These are phyloP conservation scores for Dujonia santamariae DNA, from an alignment of 1,139 yeast species.

Conservation along the genomic window DNA sequence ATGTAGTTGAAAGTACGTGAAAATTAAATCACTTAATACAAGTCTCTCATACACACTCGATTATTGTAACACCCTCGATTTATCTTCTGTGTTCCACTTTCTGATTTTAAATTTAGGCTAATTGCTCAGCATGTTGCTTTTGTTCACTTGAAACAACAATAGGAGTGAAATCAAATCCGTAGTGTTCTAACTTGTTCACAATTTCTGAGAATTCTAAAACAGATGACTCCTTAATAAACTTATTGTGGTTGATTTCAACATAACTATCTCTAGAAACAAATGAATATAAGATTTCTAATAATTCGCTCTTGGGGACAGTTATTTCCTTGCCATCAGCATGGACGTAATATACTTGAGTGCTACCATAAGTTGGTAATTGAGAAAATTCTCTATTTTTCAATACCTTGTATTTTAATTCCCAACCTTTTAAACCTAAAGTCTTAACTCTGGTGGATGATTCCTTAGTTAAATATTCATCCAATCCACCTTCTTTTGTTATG, in stretches of 20 bases:
- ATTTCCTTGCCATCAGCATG: slow-evolving; percentile 47
- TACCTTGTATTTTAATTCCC: slow-evolving; percentile 81
- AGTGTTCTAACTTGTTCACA: slow-evolving; percentile 33
- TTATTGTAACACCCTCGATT: too few species aligned
- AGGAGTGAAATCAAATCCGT: slow-evolving; percentile 31
- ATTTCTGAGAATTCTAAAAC: slow-evolving; percentile 41
- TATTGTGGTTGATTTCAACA: slow-evolving; percentile 40
- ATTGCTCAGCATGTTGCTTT: too few species aligned
- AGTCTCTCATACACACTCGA: too few species aligned
- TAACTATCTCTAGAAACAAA: slow-evolving; percentile 48
- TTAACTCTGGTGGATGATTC: slow-evolving; percentile 87
- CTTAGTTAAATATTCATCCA: slow-evolving; percentile 82
- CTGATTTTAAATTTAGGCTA: too few species aligned
- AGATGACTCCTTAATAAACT: slow-evolving; percentile 41
- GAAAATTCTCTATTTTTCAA: slow-evolving; percentile 34
- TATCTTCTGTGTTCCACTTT: too few species aligned
- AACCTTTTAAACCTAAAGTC: slow-evolving; percentile 88
- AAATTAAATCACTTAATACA: too few species aligned
- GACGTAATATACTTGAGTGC: slow-evolving; percentile 47
- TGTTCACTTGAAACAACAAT: too few species aligned
- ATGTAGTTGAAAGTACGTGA: too few species aligned
- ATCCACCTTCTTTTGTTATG: slow-evolving; percentile 88
- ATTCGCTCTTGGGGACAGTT: slow-evolving; percentile 60
- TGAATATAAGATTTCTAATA: slow-evolving; percentile 53
- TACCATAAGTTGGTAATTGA: slow-evolving; percentile 23